Conservation (phyloP, 1,284 basidiomycete species). For the Paramarasmius palmivorus region DNA sequence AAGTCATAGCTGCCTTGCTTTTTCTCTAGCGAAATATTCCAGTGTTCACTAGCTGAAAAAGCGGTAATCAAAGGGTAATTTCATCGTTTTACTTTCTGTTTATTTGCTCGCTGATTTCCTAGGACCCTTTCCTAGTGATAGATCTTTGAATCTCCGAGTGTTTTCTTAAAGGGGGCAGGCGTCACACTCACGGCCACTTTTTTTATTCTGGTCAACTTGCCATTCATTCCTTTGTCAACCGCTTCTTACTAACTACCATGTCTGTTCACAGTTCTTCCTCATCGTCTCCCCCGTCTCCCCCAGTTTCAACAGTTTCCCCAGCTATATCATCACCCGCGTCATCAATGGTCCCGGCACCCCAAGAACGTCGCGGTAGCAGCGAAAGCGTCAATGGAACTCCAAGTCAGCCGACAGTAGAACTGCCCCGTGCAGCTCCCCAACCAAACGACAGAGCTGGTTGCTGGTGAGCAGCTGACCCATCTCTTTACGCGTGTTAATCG, state of each 20-base stretch:
- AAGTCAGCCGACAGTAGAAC: constrained; percentile 47
- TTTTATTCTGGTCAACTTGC: not conserved
- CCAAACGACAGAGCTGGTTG: constrained; percentile 70
- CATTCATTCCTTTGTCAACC: not conserved
- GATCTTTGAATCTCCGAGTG: no score
- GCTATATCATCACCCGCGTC: constrained; percentile 47
- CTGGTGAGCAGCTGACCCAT: constrained; percentile 50
- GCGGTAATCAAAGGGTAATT: no score
- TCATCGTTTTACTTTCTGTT: no score
- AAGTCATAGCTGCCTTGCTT: no score
- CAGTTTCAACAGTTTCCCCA: constrained; percentile 37
- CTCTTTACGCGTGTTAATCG: constrained; percentile 5
- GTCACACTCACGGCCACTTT: no score
- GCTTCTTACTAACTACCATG: not conserved
- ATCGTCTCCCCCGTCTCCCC: constrained; percentile 7
- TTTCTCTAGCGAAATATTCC: no score
- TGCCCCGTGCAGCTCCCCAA: constrained; percentile 44
- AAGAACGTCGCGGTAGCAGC: constrained; percentile 40
- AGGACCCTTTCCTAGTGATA: no score
- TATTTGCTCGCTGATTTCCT: no score
- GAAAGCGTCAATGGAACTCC: constrained; percentile 45
- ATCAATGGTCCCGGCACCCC: constrained; percentile 38
- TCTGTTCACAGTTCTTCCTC: not conserved
- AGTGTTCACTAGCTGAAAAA: no score
- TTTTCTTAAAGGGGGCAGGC: no score